Base-by-base conservation (phyloP, 108 stramenopile species). In the Pseudonitzschia multistriata region DNA sequence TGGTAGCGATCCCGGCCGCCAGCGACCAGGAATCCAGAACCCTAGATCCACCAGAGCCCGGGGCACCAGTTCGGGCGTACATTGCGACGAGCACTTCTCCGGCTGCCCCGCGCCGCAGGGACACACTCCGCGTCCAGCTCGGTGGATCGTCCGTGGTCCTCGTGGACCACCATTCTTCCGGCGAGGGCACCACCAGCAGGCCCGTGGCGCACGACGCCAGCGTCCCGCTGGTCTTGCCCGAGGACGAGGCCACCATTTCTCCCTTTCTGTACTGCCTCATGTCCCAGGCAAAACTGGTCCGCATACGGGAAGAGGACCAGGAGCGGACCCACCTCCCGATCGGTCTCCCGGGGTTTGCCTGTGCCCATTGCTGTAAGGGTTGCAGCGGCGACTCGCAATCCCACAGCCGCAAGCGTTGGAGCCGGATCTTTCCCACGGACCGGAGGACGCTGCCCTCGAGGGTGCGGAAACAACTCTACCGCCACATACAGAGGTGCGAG, bases 371-470 rank as follows among this genome's bases (percentile, higher is more conserved):
- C 42, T 75, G 68, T 47, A 24, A 54, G n/a, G 28, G 45, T n/a
- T 33, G 62, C 22, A 47, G 70, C n/a, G 59, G 48, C 37, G 10
- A 39, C 10, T 5, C 7, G 10, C 37, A 10, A 39, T 5, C 7
- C 10, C 37, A 10, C 37, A 10, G 7, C 37, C 37, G 37, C 37
- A 10, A 10, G 15, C 75, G 79, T 15, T 24, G 71, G 8, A 74
- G 77, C 62, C 83, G 73, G 24, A 27, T 84, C 3, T 84, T 84
- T 66, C 79, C 79, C 6, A 57, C 56, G n/a, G 29, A 76, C 10
- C 67, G 71, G 24, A 63, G 79, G 6, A 80, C 71, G 11, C 74
- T 84, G 19, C 83, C 83, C 6, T 24, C 7, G 22, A 80, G 78
- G 49, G 40, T 84, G 50, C 49, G 67, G 7, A 79, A 84, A 63